phyloP scores from a whole-genome alignment of 2,329 filamentous ascomycete species.

The Pseudopithomyces maydicus region DNA sequence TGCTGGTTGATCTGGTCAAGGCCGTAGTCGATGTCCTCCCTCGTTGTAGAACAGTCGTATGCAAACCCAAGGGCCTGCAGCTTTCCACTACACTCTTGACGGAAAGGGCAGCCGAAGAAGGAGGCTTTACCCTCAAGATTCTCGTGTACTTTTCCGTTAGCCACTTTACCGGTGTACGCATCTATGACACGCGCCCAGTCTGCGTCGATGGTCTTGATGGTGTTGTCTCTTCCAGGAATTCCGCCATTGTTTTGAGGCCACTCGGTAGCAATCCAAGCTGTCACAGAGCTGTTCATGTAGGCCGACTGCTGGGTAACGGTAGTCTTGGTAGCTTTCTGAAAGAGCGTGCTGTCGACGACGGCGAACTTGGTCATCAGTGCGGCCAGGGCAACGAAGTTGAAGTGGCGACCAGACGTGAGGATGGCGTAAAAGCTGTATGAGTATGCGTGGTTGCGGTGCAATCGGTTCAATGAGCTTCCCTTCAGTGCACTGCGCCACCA shows the following conservation, averaged over 20 bases:
- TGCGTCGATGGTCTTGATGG: constrained; percentile 24
- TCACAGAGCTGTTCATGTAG: constrained; percentile 25
- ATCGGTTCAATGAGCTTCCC: constrained; percentile 22
- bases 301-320: constrained; percentile 21
- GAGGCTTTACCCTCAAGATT: constrained; percentile 13
- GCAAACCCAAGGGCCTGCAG: constrained; percentile 23
- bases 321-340: constrained; percentile 28
- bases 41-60: constrained; percentile 20
- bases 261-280: constrained; percentile 23
- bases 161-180: constrained; percentile 27
- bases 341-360: constrained; percentile 28
- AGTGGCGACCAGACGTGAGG: constrained; percentile 23
- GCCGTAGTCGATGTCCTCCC: constrained; percentile 23
- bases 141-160: constrained; percentile 30
- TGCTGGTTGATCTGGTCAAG: constrained; percentile 13
- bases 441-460: constrained; percentile 30
- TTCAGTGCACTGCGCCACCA: constrained; percentile 31
- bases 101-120: constrained; percentile 26
- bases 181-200: constrained; percentile 24
- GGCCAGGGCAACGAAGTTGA: constrained; percentile 30
- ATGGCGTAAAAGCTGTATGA: constrained; percentile 31
- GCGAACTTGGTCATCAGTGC: constrained; percentile 34
- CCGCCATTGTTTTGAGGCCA: constrained; percentile 24
- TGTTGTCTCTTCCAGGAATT: constrained; percentile 21
- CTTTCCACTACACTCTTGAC: constrained; percentile 24